These are phyloP conservation scores for Zoysia pacifica DNA, from an alignment of 176 grass and related monocot genomes.

Conservation along the genomic window DNA sequence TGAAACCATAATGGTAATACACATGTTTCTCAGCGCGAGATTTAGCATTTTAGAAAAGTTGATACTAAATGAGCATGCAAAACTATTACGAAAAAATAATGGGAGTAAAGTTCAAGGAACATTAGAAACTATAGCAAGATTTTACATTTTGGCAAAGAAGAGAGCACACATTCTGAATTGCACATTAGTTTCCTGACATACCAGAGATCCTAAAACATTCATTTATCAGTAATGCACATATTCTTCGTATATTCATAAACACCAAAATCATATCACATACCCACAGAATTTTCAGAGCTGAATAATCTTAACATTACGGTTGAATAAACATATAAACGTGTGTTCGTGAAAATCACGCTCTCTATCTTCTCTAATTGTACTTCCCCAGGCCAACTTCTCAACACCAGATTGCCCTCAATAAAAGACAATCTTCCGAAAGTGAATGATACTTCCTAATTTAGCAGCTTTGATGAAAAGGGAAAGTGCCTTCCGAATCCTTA, in stretches of 20 bases:
- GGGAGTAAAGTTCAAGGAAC: neutral
- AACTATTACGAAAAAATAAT: slow-evolving; percentile 4
- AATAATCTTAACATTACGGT: slow-evolving; percentile 1
- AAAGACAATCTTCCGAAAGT: neutral
- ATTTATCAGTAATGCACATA: neutral
- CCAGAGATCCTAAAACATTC: neutral
- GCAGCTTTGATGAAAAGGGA: slow-evolving; percentile 7
- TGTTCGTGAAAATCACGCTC: neutral
- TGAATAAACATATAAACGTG: neutral
- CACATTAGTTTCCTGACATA: neutral
- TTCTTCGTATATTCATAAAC: neutral
- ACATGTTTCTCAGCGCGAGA: slow-evolving; percentile 10
- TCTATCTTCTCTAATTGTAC: neutral
- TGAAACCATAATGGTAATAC: slow-evolving; percentile 24
- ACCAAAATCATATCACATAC: neutral
- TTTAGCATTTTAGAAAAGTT: slow-evolving; percentile 3
- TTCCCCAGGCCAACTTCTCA: neutral
- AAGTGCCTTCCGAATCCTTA: slow-evolving; percentile 20
- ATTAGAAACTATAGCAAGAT: neutral
- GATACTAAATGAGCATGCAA: slow-evolving; percentile 16
- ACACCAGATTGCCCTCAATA: neutral
- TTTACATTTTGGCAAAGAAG: neutral
- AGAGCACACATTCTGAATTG: neutral
- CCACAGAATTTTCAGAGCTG: neutral
- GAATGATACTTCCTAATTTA: neutral